Evolutionary conservation across 306 rosid genomes (phyloP).

Genomic region (Acacia melanoxylon): DNA sequence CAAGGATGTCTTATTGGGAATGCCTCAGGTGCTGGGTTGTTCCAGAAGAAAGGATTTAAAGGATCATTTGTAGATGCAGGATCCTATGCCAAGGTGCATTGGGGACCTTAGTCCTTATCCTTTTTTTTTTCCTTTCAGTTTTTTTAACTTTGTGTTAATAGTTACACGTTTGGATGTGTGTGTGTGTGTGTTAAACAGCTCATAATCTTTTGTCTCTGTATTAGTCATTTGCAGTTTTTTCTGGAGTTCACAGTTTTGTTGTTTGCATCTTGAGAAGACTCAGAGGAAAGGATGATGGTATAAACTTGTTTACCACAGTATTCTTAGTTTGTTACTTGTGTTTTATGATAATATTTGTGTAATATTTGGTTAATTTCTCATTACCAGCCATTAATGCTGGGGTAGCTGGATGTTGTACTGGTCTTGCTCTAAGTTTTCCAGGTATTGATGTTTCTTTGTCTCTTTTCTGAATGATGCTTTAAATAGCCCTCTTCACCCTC

Average conservation of each 20-base stretch:
- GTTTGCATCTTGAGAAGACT: constrained; percentile 87
- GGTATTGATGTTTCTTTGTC: constrained; percentile 36
- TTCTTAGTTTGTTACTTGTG: constrained; percentile 1
- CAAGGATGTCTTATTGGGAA: constrained; percentile 21
- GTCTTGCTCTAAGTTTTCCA: constrained; percentile 82
- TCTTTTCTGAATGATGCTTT: neutral
- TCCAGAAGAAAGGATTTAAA: constrained; percentile 88
- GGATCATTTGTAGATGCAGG: constrained; percentile 91
- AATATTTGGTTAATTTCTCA: constrained; percentile 18
- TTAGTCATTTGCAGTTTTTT: constrained; percentile 73
- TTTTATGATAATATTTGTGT: neutral
- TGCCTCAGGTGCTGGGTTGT: constrained; percentile 81
- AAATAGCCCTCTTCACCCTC: neutral
- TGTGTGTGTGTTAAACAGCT: neutral
- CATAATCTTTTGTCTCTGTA: neutral
- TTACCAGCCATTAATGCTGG: constrained; percentile 75
- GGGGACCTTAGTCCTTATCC: neutral
- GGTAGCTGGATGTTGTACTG: constrained; percentile 90
- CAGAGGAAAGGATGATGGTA: constrained; percentile 98
- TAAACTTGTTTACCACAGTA: neutral
- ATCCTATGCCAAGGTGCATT: constrained; percentile 6
- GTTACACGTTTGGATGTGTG: neutral
- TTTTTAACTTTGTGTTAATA: neutral
- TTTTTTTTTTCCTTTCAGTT: neutral
- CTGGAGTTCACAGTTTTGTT: constrained; percentile 92